Base-by-base conservation (phyloP, 1,284 basidiomycete species). In the Rhodotorula sp. region DNA sequence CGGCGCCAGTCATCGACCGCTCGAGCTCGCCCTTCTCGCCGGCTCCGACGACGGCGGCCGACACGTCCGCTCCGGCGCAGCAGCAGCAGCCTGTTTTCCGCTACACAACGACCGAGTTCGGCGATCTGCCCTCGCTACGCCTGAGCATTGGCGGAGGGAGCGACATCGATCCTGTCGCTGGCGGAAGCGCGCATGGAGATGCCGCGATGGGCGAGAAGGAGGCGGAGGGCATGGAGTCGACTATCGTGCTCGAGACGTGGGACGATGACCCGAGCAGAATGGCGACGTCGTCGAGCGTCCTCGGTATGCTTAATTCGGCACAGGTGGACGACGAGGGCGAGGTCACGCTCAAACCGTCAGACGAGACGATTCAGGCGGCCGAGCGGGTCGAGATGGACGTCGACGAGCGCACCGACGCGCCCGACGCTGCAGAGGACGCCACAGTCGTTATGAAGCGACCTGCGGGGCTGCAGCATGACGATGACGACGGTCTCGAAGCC, bases 91-190 rank as follows among this genome's bases (percentile, higher is more conserved):
- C 66, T n/a, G 63, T 65, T 23, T 72, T 72, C 44, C 59, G 41
- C n/a, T 72, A 66, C 55, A 72, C 70, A 42, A 72, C 63, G 45
- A 72, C 64, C 21, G 59, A 66, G 17, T 72, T 72, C 10, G 66
- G 48, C 4, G 62, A 71, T 27, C 25, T 46, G 14, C 52, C 61
- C 3, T 60, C 61, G 9, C 9, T 71, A 41, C 27, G 14, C 0
- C 16, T 63, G 2, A 46, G 58, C 46, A 23, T 53, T 10, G 46
- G 52, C 25, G n/a, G 44, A 10, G 5, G 23, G 0, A 7, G 53
- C 42, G n/a, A 61, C 61, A 59, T 53, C 55, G 19, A 25, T 42
- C 7, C 19, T 2, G 34, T 34, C 34, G 34, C 34, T 34, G 34
- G 34, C 34, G 34, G 34, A 34, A 34, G 34, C 34, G 34, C 34